Base-by-base conservation (phyloP, 2,329 filamentous ascomycete genomes). In the Harringtonia aguacate region DNA sequence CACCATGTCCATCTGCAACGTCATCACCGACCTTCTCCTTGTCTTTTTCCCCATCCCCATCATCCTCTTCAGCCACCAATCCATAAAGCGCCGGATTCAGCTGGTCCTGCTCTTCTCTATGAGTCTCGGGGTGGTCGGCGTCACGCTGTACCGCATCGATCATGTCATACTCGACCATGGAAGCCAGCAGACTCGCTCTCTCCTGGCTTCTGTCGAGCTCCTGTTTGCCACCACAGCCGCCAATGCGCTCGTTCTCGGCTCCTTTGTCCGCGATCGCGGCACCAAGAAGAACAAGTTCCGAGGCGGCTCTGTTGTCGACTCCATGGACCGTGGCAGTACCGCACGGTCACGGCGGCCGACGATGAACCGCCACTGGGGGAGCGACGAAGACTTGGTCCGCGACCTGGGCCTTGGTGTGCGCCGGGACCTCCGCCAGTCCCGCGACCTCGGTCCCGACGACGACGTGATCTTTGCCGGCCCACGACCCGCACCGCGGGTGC, bases 21-120 rank as follows among this genome's bases (percentile, higher is more conserved):
- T 95, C 48, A 65, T 94, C 28, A 95, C 90, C 15, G 92, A 98
- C 58, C 64, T 95, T 3, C 68, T 95, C 1, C 77, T 98, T 10
- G 79, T 97, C 51, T 72, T 84, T 43, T 95, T 95, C 52, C 92
- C 92, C 0, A 84, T 95, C 22, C 85, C 89, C 0, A 86, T 97
- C 53, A 88, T 97, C 47, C 61, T 94, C 29, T 73, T 75, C 41
- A 92, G 86, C 38, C 72, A 78, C 13, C 90, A 95, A 79, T 69
- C 73, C 0, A 54, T 81, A 18, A 86, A 81, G 59, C 80, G 85
- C 51, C 95, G 95, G 62, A 51, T 88, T 12, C 84, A 86, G 48
- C 78, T 97, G 13, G 76, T 84, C 8, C 58, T 83, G 3, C 73
- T 97, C 14, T 97, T 97, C 65, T 86, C 84, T 4, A 69, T 94